Base-by-base conservation (phyloP, 1,139 yeast genomes). In the Taphrina sp. region DNA sequence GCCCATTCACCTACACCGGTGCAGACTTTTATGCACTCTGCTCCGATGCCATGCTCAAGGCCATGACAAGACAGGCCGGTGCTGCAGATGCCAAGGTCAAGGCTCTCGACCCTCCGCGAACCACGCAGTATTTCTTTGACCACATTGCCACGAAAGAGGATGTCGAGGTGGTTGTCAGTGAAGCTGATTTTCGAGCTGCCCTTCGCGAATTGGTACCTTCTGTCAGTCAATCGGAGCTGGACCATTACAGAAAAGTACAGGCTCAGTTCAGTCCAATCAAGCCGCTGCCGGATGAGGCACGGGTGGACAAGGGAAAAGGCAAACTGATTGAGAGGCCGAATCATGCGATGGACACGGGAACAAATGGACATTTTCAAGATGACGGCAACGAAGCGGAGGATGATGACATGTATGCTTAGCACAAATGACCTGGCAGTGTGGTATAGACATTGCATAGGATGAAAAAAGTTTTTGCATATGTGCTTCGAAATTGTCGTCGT, bases 21-120 rank as follows among this genome's bases (percentile, higher is more conserved):
- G 98, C 98, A 3, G 98, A 92, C 69, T 90, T 92, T 70, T 92
- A 92, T 69, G 98, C 98, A 0, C 74, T 90, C 62, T 88, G 96
- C 67, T 84, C 95, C 0, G 97, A 92, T 69, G 86, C 96, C 0
- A 87, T 90, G 94, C 75, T 89, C 64, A 88, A 87, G 69, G 96
- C 97, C 5, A 90, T 92, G 96, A 85, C 92, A 0, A 74, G 96
- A 64, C 82, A 84, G 0, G 96, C 97, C 0, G 76, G 76, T 20
- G 80, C 76, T 37, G 90, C 85, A 10, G 97, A 92, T 65, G 66
- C 63, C 2, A 85, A 84, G 66, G 77, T 89, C 52, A 72, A 73
- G 46, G 61, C 64, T 16, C 81, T 76, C 65, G 88, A 87, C 64
- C 59, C 61, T 14, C 58, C 59, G 10, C 76, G 84, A 0, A 80